Evolutionary conservation across 805 yeast genomes (phyloP).

Genomic region (Danielozyma ontarioensis): DNA sequence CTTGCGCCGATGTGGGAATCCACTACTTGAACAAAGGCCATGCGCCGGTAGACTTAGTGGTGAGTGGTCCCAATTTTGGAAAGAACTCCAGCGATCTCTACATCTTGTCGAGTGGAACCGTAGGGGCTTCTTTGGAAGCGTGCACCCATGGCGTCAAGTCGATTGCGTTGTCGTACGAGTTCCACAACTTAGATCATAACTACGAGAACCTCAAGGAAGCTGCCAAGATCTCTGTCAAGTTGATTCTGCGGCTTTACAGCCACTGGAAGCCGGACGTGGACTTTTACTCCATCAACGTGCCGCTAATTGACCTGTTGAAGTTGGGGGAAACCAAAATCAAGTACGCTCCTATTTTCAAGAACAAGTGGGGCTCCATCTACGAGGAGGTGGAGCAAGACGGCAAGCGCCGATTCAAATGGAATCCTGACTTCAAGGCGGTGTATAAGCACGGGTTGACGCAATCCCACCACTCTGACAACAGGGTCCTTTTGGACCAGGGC

Average conservation of each 20-base stretch:
- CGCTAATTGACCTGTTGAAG: conserved; percentile 53
- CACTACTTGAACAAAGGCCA: conserved; percentile 43
- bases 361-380: conserved; percentile 73
- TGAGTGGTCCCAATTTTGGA: conserved; percentile 96
- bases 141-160: conserved; percentile 66
- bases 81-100: conserved; percentile 87
- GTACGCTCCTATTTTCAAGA: conserved; percentile 76
- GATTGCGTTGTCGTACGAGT: conserved; percentile 86
- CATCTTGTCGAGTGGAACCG: conserved; percentile 87
- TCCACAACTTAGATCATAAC: conserved; percentile 47
- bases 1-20: conserved; percentile 87
- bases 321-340: conserved; percentile 54
- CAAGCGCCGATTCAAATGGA: conserved; percentile 63
- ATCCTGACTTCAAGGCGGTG: conserved; percentile 71
- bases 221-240: conserved; percentile 57
- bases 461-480: conserved; percentile 57
- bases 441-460: conserved; percentile 44
- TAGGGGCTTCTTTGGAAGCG: conserved; percentile 96
- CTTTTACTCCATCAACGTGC: conserved; percentile 79
- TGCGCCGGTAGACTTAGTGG: conserved; percentile 73
- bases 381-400: conserved; percentile 18
- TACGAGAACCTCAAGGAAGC: conserved; percentile 55
- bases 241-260: conserved; percentile 53
- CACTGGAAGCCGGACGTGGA: conserved; percentile 61
- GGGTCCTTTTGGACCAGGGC: conserved; percentile 58